Base-by-base conservation (phyloP, 169 alveolate species). In the Eimeria necatrix region DNA sequence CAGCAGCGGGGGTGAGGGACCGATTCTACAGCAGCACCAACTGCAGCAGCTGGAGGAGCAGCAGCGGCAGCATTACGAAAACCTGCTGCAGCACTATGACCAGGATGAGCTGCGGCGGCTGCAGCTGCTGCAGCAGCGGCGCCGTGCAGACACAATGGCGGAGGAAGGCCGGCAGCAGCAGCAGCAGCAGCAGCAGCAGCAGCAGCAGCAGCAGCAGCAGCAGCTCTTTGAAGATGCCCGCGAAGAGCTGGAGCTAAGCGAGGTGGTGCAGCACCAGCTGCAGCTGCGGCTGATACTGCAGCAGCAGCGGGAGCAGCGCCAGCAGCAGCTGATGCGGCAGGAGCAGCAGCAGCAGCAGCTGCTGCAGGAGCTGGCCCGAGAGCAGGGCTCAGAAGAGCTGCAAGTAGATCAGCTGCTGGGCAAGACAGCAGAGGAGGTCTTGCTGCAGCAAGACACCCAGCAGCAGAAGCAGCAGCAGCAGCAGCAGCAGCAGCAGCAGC, bases 381-480 rank as follows among this genome's bases (percentile, higher is more conserved):
- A 32, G 86, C 86, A 49, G 86, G 26, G 24, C 22, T 4, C 52
- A 4, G 4, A 74, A 6, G 56, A 74, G 41, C 61, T 4, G 86
- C 61, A 74, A 53, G 56, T 26, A 78, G 41, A 26, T 83, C 86
- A 74, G 60, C 86, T 26, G 86, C 78, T 22, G 78, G 49, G 26
- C 49, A 10, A 68, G 78, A 14, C 6, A 48, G 14, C 32, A 84
- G 20, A 87, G 93, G 49, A 22, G 83, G 68, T 61, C n/a, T 26
- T 61, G 41, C 73, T 61, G 73, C n/a, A 61, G 73, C 20, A 4
- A 12, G 12, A 18, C 20, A 8, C n/a, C n/a, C 73, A 68, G 46
- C 48, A 68, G 6, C 6, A 51, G 73, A 48, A 81, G 51, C 68
- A 81, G 91, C 88, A 52, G 91, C 22, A 16, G 91, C 71, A 61